Conservation (phyloP, 1,284 basidiomycete species). For the Tetrapyrgos nigripes region DNA sequence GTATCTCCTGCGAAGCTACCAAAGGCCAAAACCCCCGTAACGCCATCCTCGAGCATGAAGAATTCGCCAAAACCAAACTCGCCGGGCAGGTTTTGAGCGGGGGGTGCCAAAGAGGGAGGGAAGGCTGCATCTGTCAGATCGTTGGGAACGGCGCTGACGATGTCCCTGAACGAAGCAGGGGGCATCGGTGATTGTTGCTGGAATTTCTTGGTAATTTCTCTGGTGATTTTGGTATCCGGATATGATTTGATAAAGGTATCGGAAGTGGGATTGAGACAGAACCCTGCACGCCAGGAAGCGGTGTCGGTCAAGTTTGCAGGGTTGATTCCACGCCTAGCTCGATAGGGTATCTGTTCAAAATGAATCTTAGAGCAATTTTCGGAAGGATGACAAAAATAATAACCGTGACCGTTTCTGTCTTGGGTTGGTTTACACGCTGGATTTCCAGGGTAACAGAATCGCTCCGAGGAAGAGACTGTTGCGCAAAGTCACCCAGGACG, state of each 20-base stretch:
- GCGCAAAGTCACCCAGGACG: slow-evolving; percentile 67
- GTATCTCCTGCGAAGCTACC: slow-evolving; percentile 60
- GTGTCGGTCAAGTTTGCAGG: slow-evolving; percentile 54
- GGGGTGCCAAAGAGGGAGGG: slow-evolving; percentile 51
- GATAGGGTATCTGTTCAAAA: slow-evolving; percentile 58
- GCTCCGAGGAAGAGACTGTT: slow-evolving; percentile 57
- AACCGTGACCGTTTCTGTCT: slow-evolving; percentile 51
- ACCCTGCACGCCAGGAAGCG: slow-evolving; percentile 55
- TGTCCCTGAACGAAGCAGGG: slow-evolving; percentile 2
- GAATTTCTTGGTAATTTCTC: slow-evolving; percentile 14
- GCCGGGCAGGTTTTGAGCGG: slow-evolving; percentile 44
- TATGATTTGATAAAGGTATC: slow-evolving; percentile 36
- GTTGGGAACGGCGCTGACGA: slow-evolving; percentile 52
- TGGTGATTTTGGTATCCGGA: not conserved
- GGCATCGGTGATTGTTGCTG: slow-evolving; percentile 15
- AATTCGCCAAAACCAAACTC: slow-evolving; percentile 59
- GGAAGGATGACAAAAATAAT: not conserved
- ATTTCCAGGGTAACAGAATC: slow-evolving; percentile 57
- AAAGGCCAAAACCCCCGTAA: slow-evolving; percentile 63
- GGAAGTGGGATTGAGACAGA: slow-evolving; percentile 43
- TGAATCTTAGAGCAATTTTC: slow-evolving; percentile 7
- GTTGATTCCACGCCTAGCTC: slow-evolving; percentile 53
- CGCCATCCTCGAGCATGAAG: slow-evolving; percentile 56
- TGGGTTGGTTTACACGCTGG: slow-evolving; percentile 46
- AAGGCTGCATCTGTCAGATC: slow-evolving; percentile 55